Base-by-base conservation (phyloP, 208 protist species). In the Leishmania arabica region DNA sequence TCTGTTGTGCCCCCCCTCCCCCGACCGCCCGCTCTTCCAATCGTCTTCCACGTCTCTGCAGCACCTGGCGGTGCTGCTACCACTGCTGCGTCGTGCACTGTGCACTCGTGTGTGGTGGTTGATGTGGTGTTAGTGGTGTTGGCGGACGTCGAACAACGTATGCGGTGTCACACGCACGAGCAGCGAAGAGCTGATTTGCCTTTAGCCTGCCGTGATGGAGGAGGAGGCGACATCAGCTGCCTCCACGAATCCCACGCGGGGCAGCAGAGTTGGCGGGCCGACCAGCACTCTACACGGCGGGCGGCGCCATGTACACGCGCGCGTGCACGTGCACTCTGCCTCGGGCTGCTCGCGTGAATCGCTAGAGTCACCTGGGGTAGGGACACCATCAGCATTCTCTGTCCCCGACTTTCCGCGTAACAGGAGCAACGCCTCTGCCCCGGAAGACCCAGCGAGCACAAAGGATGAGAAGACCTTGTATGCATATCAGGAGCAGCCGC, bases 231-330 rank as follows among this genome's bases (percentile, higher is more conserved):
- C 13, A 77, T 79, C 62, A 40, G 62, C 62, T 40, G 31, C 31
- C 13, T 40, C 62, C 15, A 40, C 31, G 2, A 24, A 40, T 31
- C 31, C 62, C 31, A 40, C 62, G 31, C 62, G 62, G 31, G 62
- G 31, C 31, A 2, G 31, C 62, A 37, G 31, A 47, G 40, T 54
- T 3, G 56, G 75, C 24, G 54, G 31, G 27, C 24, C 65, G 15
- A 45, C 9, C 45, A 37, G 79, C 34, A 65, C 64, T 31, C 73
- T 64, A 9, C 79, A 45, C 40, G 80, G 75, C 34, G 80, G 75
- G 34, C 80, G 75, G 7, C 80, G 80, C n/a, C 80, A 84, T 7
- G 80, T 84, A 34, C 75, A 49, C 40, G 80, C 80, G 15, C 80
- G 75, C 40, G 45, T 68, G 1, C 53, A 69, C 56, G 24, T 9